Base-by-base conservation (phyloP, 192 early-diverging fungal genomes). In the Umbelopsis ramanniana region DNA sequence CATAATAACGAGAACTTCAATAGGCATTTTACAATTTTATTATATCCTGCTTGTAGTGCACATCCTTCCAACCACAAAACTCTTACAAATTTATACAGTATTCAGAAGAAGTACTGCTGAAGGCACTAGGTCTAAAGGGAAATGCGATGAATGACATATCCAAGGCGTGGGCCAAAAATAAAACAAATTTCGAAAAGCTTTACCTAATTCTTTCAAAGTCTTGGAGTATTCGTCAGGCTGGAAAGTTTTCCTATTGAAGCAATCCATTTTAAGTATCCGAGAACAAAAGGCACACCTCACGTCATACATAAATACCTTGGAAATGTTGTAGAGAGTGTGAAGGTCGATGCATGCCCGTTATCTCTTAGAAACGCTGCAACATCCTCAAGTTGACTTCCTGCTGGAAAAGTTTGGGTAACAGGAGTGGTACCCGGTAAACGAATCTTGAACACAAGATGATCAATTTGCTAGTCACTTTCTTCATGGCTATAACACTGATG, bases 261-360 rank as follows among this genome's bases (percentile, higher is more conserved):
- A 71, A 17, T 22, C n/a, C 8, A 35, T 1, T 1, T 14, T 69
- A 29, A 47, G 70, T 9, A 43, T 7, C 23, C 17, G 11, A 46
- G 4, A 8, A n/a, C 48, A 15, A 50, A n/a, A 2, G 4, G 19
- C 29, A 17, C n/a, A 19, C 48, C 3, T 19, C 48, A 50, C 6
- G 10, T 43, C 19, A 57, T 80, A n/a, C n/a, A n/a, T n/a, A n/a
- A n/a, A n/a, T n/a, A 84, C 83, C 84, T 86, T 38, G 93, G 93
- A 73, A 93, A 95, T 4, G 90, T 89, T 14, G 85, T 86, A 52
- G 83, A 75, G n/a, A 95, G 75, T 67, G 88, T 90, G 74, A 93
- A 92, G 3, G 71, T 63, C 3, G 17, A 9, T 10, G 70, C 82
- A 21, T 74, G 68, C 8, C 84, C 75, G 19, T 88, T 80, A 3